Percentiles rank a stretch among this genome's conserved stretches.
These are phyloP conservation scores for Boletus pseudopeckii DNA, from an alignment of 768 basidiomycete genomes.

Conservation along the genomic window DNA sequence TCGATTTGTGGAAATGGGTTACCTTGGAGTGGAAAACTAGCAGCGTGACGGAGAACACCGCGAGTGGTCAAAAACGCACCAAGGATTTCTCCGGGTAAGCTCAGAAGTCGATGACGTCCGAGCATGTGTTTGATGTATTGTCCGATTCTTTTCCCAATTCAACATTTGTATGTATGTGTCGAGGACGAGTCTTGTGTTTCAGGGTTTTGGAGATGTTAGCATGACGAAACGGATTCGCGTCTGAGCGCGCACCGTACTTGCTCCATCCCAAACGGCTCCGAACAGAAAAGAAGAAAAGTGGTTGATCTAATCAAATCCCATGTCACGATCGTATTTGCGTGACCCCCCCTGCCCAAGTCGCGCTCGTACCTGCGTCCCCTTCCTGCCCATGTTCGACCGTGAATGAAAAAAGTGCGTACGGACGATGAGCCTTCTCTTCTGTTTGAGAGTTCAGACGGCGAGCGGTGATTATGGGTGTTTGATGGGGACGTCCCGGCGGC, in stretches of 20 bases:
- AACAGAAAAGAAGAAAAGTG: conserved; percentile 3
- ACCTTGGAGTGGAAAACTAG: background rate
- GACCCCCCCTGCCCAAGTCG: background rate
- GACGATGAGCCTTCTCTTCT: conserved; percentile 2
- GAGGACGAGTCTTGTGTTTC: background rate
- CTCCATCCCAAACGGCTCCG: conserved; percentile 12
- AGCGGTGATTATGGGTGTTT: conserved; percentile 9
- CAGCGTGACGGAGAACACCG: background rate
- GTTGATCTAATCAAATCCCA: conserved; percentile 11
- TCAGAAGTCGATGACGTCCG: background rate
- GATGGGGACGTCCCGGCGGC: conserved; percentile 10
- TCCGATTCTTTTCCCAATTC: background rate
- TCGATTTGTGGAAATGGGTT: background rate
- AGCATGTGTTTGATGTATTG: background rate
- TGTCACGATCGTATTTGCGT: background rate
- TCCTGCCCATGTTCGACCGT: background rate
- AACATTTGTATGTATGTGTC: background rate
- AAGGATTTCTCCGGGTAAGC: background rate
- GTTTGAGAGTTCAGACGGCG: background rate
- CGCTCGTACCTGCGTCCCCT: background rate
- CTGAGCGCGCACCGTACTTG: background rate
- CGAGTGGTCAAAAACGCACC: background rate
- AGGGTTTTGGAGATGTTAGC: background rate
- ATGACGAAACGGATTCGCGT: conserved; percentile 3
- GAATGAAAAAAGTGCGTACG: conserved; percentile 5